Conservation (phyloP, 306 rosid species). For the Ormosia semicastrata region DNA sequence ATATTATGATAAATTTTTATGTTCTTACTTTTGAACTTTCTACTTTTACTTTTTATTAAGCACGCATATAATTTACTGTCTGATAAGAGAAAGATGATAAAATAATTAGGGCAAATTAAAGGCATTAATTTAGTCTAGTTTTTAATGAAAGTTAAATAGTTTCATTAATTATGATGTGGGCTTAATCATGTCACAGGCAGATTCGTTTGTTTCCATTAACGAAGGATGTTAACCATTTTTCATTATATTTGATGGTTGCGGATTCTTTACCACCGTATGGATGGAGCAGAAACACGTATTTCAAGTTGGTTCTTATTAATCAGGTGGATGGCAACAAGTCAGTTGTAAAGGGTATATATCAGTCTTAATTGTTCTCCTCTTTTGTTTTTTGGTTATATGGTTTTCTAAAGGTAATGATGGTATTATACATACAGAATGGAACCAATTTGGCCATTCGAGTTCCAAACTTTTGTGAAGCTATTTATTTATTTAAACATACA, state of each 20-base stretch:
- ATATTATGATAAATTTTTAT: not conserved
- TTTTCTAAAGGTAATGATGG: not conserved
- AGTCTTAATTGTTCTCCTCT: not conserved
- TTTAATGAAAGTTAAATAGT: not conserved
- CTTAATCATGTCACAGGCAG: conserved; percentile 16
- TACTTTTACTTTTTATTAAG: not conserved
- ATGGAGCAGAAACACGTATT: conserved; percentile 34
- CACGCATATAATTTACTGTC: not conserved
- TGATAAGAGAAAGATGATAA: not conserved
- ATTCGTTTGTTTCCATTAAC: conserved; percentile 24
- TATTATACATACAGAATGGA: not conserved
- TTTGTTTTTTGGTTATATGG: not conserved
- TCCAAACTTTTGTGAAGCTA: not conserved
- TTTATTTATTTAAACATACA: not conserved
- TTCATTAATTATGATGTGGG: not conserved
- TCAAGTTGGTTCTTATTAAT: conserved; percentile 33
- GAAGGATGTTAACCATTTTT: conserved; percentile 37
- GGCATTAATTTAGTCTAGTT: not conserved
- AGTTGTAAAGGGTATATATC: conserved; percentile 23
- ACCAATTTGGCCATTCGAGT: not conserved
- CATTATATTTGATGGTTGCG: conserved; percentile 35
- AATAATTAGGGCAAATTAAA: too few species aligned
- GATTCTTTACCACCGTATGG: conserved; percentile 37
- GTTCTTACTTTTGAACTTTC: not conserved
- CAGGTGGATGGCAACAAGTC: conserved; percentile 28